Base-by-base conservation (phyloP, 306 rosid species). In the Styphnolobium japonicum region DNA sequence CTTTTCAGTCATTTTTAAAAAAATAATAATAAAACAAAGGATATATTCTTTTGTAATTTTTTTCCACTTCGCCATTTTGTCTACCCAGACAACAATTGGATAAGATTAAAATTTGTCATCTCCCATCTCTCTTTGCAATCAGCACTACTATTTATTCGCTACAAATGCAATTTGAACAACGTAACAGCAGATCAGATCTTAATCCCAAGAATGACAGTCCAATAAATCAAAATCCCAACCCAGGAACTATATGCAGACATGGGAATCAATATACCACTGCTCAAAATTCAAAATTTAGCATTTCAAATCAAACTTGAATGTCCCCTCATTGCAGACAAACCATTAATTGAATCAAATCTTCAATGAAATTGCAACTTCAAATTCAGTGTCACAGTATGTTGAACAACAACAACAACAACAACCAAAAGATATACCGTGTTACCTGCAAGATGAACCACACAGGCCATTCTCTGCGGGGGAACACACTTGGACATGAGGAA, bases 371-470 rank as follows among this genome's bases (percentile, higher is more conserved):
- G 23, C 56, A 22, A 69, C 25, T 29, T 51, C 22, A 18, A 27
- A 18, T 46, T 77, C 60, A 57, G 16, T 43, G 43, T n/a, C n/a
- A n/a, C n/a, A n/a, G n/a, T n/a, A n/a, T n/a, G n/a, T n/a, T n/a
- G n/a, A n/a, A n/a, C n/a, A n/a, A n/a, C n/a, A n/a, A n/a, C n/a
- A n/a, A n/a, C n/a, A n/a, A n/a, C n/a, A n/a, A n/a, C n/a, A 27
- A 27, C 31, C 3, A 18, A 70, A 80, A 62, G 16, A 15, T 52
- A 14, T n/a, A 77, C 22, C 36, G 6, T 10, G 14, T 33, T 89
- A 94, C 98, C 98, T 85, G 98, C 98, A 79, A 95, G 95, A 85
- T 95, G 98, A 88, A 95, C 87, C 15, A 95, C 97, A 56, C 98
- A 95, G 3, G 98, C 88, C 98, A 95, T 88, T 70, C 70, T 87